Evolutionary conservation across 1,139 yeast genomes (phyloP), one percentile per base, ranked within the genome.

Genomic region (Pichia kudriavzevii): DNA sequence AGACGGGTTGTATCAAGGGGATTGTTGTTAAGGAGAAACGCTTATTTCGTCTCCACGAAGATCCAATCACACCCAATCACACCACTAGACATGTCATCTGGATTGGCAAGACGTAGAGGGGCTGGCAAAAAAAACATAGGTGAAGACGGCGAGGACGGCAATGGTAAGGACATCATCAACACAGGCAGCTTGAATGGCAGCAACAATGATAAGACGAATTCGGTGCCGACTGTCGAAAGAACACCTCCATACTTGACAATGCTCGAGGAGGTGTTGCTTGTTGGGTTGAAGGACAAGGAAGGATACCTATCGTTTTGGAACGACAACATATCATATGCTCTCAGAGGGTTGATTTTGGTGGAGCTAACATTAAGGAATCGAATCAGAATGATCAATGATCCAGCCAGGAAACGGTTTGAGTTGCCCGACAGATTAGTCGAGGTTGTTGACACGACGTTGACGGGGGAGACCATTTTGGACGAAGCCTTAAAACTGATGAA

Each of bases 291-390:
- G 56, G 98, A 91, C 59, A 81, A 82, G 51, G 97, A 91, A 60
- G 98, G 98, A 6, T 87, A 88, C 58, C 67, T 91, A 40, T 85
- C 96, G 16, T 91, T 91, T 60, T 91, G 98, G 98, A 93, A 91
- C 58, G 99, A 91, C 60, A 88, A 85, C 58, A 88, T 91, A 40
- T 85, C 96, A 20, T 93, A 91, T 61, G 95, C 96, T 2, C 70
- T 91, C 42, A 77, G 99, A 50, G 99, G 98, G 10, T 83, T 96
- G 56, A 91, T 91, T 44, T 56, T 91, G 40, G 72, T 91, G 60
- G 99, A 91, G 59, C 69, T 91, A 58, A 95, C 97, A 2, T 75
- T 91, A 53, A 75, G 97, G 50, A 88, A 87, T 39, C 82, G 81
- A 54, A 85, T 91, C 53, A 71, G 91, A 36, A 75, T 93, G 66